Conservation (phyloP, 352 stramenopile species). For the Phytophthora pisi region DNA sequence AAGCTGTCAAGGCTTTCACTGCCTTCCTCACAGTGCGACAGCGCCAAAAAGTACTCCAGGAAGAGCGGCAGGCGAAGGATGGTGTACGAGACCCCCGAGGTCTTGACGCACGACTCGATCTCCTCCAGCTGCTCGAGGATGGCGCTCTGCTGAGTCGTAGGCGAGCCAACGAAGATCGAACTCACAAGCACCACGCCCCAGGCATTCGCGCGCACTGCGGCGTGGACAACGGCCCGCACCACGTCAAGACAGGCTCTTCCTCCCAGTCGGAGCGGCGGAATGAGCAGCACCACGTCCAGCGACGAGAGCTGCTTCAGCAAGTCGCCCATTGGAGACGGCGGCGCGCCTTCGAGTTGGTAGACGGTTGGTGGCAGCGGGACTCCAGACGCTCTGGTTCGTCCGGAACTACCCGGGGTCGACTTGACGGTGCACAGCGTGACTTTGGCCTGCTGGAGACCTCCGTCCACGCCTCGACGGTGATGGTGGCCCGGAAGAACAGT, state of each 20-base stretch:
- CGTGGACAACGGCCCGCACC: constrained; percentile 56
- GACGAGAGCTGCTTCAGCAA: constrained; percentile 66
- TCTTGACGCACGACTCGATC: constrained; percentile 68
- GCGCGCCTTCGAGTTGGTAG: constrained; percentile 47
- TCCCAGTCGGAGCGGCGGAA: constrained; percentile 66
- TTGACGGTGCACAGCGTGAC: constrained; percentile 79
- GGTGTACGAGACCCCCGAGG: constrained; percentile 57
- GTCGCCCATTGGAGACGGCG: constrained; percentile 54
- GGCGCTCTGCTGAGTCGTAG: constrained; percentile 31
- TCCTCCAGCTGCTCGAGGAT: constrained; percentile 63
- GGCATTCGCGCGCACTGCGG: constrained; percentile 49
- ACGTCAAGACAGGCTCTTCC: constrained; percentile 59
- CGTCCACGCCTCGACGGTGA: constrained; percentile 14
- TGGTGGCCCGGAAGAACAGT: constrained; percentile 30
- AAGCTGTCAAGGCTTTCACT: constrained; percentile 17
- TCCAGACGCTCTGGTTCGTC: constrained; percentile 14
- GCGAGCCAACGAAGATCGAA: constrained; percentile 60
- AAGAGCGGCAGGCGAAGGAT: constrained; percentile 77
- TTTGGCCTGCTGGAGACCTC: constrained; percentile 56
- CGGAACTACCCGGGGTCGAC: constrained; percentile 26
- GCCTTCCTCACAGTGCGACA: constrained; percentile 37
- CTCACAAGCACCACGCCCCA: constrained; percentile 82
- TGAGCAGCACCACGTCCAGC: constrained; percentile 73
- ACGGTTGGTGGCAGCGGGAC: constrained; percentile 29
- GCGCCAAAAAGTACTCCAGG: constrained; percentile 80